These are phyloP conservation scores for Cnidoscolus chayamansa DNA, from an alignment of 441 rosid species.

Conservation along the genomic window DNA sequence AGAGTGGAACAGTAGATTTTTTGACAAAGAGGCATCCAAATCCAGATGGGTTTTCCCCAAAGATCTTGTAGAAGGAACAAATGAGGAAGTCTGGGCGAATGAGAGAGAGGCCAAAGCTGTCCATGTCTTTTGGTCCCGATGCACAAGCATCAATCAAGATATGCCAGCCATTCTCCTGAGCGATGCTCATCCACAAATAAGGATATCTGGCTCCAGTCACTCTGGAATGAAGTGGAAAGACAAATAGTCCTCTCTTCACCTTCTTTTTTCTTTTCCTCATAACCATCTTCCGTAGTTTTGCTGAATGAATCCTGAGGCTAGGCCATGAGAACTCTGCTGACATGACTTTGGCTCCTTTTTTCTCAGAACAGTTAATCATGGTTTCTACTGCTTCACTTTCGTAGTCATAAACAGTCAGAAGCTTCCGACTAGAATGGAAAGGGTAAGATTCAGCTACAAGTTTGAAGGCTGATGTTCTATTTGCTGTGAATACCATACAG, in stretches of 20 bases:
- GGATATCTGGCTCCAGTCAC: constrained; percentile 84
- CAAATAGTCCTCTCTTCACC: constrained; percentile 70
- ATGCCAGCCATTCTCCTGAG: constrained; percentile 93
- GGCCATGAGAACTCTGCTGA: constrained; percentile 94
- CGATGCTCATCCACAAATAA: constrained; percentile 78
- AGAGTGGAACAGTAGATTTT: constrained; percentile 53
- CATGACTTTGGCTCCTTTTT: constrained; percentile 65
- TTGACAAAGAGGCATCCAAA: constrained; percentile 90
- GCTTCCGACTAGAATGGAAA: constrained; percentile 52
- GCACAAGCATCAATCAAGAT: constrained; percentile 84
- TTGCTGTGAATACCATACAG: constrained; percentile 82
- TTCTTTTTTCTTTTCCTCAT: constrained; percentile 45
- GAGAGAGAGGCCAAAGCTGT: constrained; percentile 77
- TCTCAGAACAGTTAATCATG: constrained; percentile 55
- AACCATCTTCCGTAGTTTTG: constrained; percentile 59
- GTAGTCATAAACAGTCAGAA: constrained; percentile 79
- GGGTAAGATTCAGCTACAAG: constrained; percentile 87
- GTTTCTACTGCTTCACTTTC: constrained; percentile 81
- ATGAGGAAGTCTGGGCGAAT: constrained; percentile 78
- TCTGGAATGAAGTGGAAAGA: constrained; percentile 85
- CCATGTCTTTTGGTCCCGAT: constrained; percentile 90
- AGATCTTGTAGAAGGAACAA: constrained; percentile 83
- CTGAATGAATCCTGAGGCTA: constrained; percentile 59
- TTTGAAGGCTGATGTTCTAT: constrained; percentile 81
- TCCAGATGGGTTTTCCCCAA: constrained; percentile 89